Percentiles rank a stretch among this genome's conserved stretches.
These are phyloP conservation scores for Clonostachys sp. DNA, from an alignment of 2,329 filamentous ascomycete genomes.

Conservation along the genomic window DNA sequence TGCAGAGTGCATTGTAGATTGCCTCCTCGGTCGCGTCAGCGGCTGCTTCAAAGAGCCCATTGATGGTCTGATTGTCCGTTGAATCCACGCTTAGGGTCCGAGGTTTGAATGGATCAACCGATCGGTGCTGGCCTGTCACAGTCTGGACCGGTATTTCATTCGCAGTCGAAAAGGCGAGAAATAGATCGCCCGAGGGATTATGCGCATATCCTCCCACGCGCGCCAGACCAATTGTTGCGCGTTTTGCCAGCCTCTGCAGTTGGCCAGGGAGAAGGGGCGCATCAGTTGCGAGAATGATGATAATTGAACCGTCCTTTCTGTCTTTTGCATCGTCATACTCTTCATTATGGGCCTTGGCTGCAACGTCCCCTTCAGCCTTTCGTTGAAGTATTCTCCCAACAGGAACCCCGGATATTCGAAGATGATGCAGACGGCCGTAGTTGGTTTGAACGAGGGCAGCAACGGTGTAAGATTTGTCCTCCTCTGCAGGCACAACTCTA, in stretches of 20 bases:
- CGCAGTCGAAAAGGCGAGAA: slow-evolving; percentile 59
- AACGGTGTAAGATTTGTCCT: slow-evolving; percentile 39
- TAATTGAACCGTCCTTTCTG: slow-evolving; percentile 57
- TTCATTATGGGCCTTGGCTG: neutral
- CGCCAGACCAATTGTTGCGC: slow-evolving; percentile 54
- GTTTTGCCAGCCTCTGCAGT: slow-evolving; percentile 50
- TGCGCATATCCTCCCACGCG: slow-evolving; percentile 54
- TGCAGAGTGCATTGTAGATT: slow-evolving; percentile 14
- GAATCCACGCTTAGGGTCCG: neutral
- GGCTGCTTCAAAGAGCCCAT: slow-evolving; percentile 47
- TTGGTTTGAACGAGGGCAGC: slow-evolving; percentile 59
- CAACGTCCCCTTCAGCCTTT: slow-evolving; percentile 14
- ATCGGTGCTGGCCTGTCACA: slow-evolving; percentile 15
- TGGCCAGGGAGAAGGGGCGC: slow-evolving; percentile 54
- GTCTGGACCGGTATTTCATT: slow-evolving; percentile 18
- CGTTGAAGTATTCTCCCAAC: slow-evolving; percentile 52
- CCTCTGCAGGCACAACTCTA: slow-evolving; percentile 27
- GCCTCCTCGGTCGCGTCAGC: slow-evolving; percentile 55
- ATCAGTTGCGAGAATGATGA: slow-evolving; percentile 55
- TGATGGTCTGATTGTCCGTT: neutral
- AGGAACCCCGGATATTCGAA: slow-evolving; percentile 53
- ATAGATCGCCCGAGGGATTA: slow-evolving; percentile 59
- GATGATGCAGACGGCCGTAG: slow-evolving; percentile 50
- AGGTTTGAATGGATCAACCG: slow-evolving; percentile 22
- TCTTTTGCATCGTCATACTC: slow-evolving; percentile 26